These are phyloP conservation scores for Pulicaria dysenterica DNA, from an alignment of 129 eudicot genomes.

Conservation along the genomic window DNA sequence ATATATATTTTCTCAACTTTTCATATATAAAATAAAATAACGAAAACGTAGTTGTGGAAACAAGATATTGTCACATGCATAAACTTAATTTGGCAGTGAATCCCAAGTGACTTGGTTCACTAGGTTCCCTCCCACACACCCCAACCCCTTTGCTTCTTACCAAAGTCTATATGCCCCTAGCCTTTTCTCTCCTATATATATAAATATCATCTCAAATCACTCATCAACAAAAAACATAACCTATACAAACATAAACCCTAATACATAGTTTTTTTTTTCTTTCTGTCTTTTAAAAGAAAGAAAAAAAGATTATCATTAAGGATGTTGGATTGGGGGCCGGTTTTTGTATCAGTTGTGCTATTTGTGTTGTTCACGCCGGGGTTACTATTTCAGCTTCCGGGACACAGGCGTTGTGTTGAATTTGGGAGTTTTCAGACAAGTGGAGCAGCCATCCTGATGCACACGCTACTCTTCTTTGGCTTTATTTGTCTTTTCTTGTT, in stretches of 20 bases:
- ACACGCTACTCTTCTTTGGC: constrained; percentile 62
- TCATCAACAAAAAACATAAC: neutral
- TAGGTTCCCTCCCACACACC: constrained; percentile 36
- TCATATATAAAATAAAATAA: neutral
- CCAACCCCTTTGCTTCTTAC: constrained; percentile 35
- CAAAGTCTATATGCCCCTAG: constrained; percentile 38
- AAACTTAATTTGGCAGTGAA: constrained; percentile 30
- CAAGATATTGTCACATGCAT: constrained; percentile 29
- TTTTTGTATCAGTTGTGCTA: constrained; percentile 58
- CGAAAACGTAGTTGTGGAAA: constrained; percentile 1
- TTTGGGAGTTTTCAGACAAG: constrained; percentile 65
- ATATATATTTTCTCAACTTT: neutral
- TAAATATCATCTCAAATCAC: neutral
- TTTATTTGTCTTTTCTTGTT: constrained; percentile 57
- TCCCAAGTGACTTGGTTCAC: constrained; percentile 33
- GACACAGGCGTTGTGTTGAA: constrained; percentile 53
- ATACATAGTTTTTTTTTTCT: neutral
- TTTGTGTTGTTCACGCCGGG: constrained; percentile 72
- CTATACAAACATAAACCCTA: neutral
- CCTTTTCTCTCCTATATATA: constrained; percentile 9
- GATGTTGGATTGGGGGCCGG: constrained; percentile 72
- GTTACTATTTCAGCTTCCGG: constrained; percentile 67
- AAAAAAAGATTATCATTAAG: too few relatives aligned
- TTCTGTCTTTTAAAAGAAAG: neutral
- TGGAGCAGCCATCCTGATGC: constrained; percentile 56